Percentiles rank a stretch among this genome's conserved stretches.
Conservation (phyloP, 768 basidiomycete genomes). For the Amanita pseudoporphyria region DNA sequence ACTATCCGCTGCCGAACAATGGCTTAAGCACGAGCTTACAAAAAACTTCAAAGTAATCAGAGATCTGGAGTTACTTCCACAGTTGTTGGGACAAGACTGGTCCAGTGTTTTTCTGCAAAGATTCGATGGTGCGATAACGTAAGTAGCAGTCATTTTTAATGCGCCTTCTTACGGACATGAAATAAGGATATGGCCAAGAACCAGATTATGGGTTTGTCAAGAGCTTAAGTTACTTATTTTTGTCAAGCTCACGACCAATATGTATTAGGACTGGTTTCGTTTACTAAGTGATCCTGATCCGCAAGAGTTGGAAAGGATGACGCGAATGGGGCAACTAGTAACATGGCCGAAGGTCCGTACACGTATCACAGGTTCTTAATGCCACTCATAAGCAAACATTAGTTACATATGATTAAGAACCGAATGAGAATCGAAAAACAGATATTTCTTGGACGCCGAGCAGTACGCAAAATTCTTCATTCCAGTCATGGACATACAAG, state of each 20-base stretch:
- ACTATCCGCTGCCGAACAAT: constrained; percentile 87
- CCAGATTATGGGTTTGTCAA: constrained; percentile 50
- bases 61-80: constrained; percentile 92
- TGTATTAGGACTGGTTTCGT: constrained; percentile 65
- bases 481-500: constrained; percentile 12
- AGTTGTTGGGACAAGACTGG: constrained; percentile 91
- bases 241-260: neutral
- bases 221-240: neutral
- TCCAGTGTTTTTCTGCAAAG: constrained; percentile 92
- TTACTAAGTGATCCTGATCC: constrained; percentile 81
- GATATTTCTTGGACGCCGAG: constrained; percentile 69
- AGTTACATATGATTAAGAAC: constrained; percentile 94
- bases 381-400: neutral
- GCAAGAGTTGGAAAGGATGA: constrained; percentile 75
- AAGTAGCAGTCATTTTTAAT: constrained; percentile 22
- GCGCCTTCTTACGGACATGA: constrained; percentile 15
- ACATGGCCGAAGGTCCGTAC: constrained; percentile 91
- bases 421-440: constrained; percentile 78
- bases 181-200: constrained; percentile 75
- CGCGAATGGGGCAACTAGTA: constrained; percentile 76
- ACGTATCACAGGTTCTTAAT: neutral
- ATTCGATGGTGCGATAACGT: constrained; percentile 86
- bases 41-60: constrained; percentile 99
- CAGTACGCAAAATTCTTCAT: constrained; percentile 37
- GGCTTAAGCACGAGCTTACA: constrained; percentile 89